Base-by-base conservation (phyloP, 805 yeast species). In the Suhomyces faveliae region DNA sequence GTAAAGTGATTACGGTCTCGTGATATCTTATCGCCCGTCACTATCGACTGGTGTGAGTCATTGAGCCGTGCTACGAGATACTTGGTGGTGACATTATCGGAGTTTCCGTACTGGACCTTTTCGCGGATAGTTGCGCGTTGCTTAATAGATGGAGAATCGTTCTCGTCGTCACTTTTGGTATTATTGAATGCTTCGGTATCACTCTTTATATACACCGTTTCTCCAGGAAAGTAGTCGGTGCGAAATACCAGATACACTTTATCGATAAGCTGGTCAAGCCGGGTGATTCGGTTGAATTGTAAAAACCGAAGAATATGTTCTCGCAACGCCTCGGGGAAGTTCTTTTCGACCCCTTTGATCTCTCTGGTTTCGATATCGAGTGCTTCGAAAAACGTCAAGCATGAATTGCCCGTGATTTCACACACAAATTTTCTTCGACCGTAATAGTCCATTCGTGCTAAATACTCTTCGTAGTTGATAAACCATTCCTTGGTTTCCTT, bases 381-480 rank as follows among this genome's bases (percentile, higher is more conserved):
- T 0, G 98, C 99, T 59, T 94, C 95, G 63, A 91, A 91, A 63
- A 80, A 94, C 0, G 97, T 89, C 49, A 92, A 76, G 58, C 95
- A 86, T 13, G 97, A 85, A 59, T 89, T 88, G 11, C 99, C 99
- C 0, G 97, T 89, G 42, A 92, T 86, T 67, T 94, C 99, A 70
- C 98, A 94, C 10, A 90, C 94, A 68, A 94, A 94, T 63, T 89
- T 87, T 55, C 82, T 83, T 43, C 79, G 75, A 50, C 77, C 77
- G 64, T 87, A 87, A 66, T 85, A 87, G 63, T 87, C 89, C 73
- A 87, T 68, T 47, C 92, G 70, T 19, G 68, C 68, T 42, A 94
- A 70, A 59, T 89, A 92, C 8, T 84, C 89, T 46, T 85, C 88
- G 64, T 94, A 92, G 5, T 74, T 72, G 11, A 71, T 56, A 64